These are phyloP conservation scores for Naegleria gruberi DNA, from an alignment of 208 protist genomes.

Conservation along the genomic window DNA sequence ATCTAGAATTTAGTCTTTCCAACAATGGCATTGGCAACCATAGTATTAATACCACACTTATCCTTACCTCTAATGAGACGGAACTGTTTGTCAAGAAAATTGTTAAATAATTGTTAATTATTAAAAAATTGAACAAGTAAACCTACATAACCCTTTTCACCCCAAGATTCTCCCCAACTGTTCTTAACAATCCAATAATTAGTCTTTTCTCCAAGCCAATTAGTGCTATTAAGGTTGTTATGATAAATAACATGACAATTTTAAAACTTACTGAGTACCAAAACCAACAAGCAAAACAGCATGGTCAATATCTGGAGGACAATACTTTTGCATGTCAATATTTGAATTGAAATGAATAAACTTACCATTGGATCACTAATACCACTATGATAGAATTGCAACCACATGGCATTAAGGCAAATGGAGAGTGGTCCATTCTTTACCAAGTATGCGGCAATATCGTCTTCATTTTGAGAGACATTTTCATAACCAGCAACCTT, in stretches of 20 bases:
- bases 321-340: neutral
- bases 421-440: neutral
- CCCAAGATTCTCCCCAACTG: constrained; percentile 8
- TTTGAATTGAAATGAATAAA: no score
- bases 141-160: neutral
- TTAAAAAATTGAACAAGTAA: neutral
- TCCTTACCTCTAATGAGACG: neutral
- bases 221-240: neutral
- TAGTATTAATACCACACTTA: constrained; percentile 12
- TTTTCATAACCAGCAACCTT: neutral
- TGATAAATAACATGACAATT: neutral
- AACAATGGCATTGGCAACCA: neutral
- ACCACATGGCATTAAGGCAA: neutral
- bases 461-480: neutral
- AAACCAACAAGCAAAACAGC: constrained; percentile 12
- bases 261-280: neutral
- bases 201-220: neutral
- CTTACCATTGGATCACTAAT: neutral
- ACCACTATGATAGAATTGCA: constrained; percentile 12
- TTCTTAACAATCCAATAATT: constrained; percentile 19
- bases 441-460: neutral
- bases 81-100: neutral
- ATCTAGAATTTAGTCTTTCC: neutral
- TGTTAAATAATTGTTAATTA: neutral
- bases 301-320: neutral